Conservation (phyloP, 2,329 filamentous ascomycete genomes). For the Aspergillus glaucus region DNA sequence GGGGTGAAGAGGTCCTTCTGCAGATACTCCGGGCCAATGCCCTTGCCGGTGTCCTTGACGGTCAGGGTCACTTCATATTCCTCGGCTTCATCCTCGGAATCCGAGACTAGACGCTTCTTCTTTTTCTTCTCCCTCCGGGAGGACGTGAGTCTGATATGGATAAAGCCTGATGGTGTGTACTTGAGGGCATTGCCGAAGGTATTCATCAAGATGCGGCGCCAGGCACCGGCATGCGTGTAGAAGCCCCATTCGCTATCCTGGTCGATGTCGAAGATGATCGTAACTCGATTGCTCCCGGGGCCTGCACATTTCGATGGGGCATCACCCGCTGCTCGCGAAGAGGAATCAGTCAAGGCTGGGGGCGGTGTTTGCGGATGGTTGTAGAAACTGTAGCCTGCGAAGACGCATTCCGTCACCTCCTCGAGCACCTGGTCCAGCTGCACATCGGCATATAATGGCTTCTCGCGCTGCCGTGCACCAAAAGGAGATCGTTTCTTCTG, state of each 20-base stretch:
- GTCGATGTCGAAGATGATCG: slow-evolving; percentile 10
- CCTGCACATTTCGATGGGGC: background rate
- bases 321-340: background rate
- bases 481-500: slow-evolving; percentile 5
- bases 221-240: slow-evolving; percentile 8
- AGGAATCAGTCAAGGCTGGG: background rate
- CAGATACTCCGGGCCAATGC: slow-evolving; percentile 21
- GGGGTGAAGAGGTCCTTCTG: slow-evolving; percentile 44
- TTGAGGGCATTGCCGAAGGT: slow-evolving; percentile 14
- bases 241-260: slow-evolving; percentile 5
- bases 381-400: slow-evolving; percentile 12
- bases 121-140: background rate
- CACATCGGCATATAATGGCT: slow-evolving; percentile 3
- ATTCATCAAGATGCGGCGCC: slow-evolving; percentile 12
- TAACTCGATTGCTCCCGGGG: background rate
- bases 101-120: background rate
- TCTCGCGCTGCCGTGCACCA: background rate
- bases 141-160: slow-evolving; percentile 5
- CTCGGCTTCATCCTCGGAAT: background rate
- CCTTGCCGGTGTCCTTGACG: slow-evolving; percentile 25
- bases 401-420: slow-evolving; percentile 13
- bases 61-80: slow-evolving; percentile 13
- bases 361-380: background rate
- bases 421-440: slow-evolving; percentile 11
- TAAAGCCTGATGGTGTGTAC: slow-evolving; percentile 7